Conservation (phyloP, 2,329 filamentous ascomycete genomes). For the Ilyonectria destructans region DNA sequence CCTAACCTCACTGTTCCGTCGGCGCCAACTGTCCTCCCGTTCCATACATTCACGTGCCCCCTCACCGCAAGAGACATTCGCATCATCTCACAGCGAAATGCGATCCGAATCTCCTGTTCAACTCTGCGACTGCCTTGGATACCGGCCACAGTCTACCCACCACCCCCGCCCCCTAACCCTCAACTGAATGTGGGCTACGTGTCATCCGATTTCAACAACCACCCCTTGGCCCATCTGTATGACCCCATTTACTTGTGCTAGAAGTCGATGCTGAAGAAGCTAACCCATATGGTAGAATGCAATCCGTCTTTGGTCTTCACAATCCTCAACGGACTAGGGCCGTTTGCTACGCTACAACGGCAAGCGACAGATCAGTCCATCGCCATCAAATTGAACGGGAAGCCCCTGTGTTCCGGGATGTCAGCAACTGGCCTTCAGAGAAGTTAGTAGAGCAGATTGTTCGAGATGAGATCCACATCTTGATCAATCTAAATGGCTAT, state of each 20-base stretch:
- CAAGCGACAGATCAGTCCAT: conserved; percentile 90
- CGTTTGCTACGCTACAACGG: conserved; percentile 95
- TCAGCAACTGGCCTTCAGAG: conserved; percentile 89
- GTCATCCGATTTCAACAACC: conserved; percentile 99
- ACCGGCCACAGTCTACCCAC: conserved; percentile 84
- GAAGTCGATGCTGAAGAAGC: background rate
- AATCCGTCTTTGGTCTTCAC: conserved; percentile 97
- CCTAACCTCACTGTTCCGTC: conserved; percentile 82
- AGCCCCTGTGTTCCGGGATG: conserved; percentile 91
- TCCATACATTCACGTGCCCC: conserved; percentile 97
- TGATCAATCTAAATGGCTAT: conserved; percentile 98
- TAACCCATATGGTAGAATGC: conserved; percentile 74
- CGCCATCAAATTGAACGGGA: conserved; percentile 94
- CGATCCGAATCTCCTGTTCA: conserved; percentile 91
- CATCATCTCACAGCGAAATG: conserved; percentile 95
- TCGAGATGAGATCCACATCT: conserved; percentile 90
- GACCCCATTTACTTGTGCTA: conserved; percentile 41
- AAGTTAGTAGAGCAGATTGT: conserved; percentile 89
- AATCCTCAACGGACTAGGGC: conserved; percentile 82
- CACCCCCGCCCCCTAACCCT: conserved; percentile 85
- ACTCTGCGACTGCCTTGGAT: conserved; percentile 92
- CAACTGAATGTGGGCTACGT: conserved; percentile 95
- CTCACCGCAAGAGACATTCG: conserved; percentile 93
- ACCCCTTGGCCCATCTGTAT: conserved; percentile 91
- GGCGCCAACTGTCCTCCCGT: conserved; percentile 94